These are phyloP conservation scores for Podila epigama DNA, from an alignment of 192 early-diverging fungal species.

Conservation along the genomic window DNA sequence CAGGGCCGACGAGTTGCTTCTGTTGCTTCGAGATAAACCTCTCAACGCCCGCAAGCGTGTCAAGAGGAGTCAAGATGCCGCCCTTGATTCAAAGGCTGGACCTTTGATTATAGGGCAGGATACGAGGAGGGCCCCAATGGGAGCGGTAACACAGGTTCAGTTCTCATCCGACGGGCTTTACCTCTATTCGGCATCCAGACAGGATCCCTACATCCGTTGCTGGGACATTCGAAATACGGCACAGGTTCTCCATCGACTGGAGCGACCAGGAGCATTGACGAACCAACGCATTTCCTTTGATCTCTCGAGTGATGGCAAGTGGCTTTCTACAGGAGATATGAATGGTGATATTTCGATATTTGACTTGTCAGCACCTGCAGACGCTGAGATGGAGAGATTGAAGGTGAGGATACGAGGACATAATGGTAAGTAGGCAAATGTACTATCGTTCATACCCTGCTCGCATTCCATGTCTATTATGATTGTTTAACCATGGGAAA, in stretches of 20 bases:
- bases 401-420: conserved; percentile 17
- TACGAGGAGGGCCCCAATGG: conserved; percentile 8
- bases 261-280: conserved; percentile 60
- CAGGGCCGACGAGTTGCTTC: conserved; percentile 58
- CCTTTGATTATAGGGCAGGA: neutral
- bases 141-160: conserved; percentile 52
- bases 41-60: conserved; percentile 58
- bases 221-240: conserved; percentile 87
- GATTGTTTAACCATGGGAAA: no score
- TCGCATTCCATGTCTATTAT: neutral
- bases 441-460: neutral
- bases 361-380: conserved; percentile 30
- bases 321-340: conserved; percentile 67
- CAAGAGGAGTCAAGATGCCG: conserved; percentile 32
- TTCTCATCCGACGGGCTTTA: conserved; percentile 72
- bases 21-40: conserved; percentile 50
- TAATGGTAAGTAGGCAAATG: conserved; percentile 13
- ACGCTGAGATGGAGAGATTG: conserved; percentile 14
- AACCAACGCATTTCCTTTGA: conserved; percentile 80
- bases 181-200: conserved; percentile 75
- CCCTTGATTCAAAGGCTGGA: neutral
- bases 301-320: conserved; percentile 65
- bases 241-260: conserved; percentile 58
- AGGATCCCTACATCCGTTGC: conserved; percentile 63
- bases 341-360: conserved; percentile 54